phyloP scores from a whole-genome alignment of 2,329 filamentous ascomycete species.

The Aspergillus eucalypticola region DNA sequence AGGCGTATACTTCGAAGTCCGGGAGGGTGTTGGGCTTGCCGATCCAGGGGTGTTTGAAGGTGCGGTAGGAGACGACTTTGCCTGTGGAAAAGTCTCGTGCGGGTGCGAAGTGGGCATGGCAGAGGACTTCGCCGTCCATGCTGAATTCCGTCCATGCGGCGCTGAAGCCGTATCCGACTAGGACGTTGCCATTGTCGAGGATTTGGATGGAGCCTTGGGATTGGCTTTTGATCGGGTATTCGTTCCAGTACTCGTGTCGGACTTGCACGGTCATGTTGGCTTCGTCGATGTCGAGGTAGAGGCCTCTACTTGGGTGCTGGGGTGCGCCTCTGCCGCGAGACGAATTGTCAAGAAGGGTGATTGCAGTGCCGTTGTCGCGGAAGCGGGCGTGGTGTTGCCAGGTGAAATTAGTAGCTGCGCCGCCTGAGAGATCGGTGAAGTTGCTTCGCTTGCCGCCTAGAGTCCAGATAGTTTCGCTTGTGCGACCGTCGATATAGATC shows the following conservation, averaged over 20 bases:
- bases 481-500: slow-evolving; percentile 45
- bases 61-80: slow-evolving; percentile 53
- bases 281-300: slow-evolving; percentile 45
- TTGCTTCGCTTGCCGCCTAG: slow-evolving; percentile 51
- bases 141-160: slow-evolving; percentile 57
- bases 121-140: slow-evolving; percentile 46
- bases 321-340: slow-evolving; percentile 25
- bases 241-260: slow-evolving; percentile 42
- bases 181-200: slow-evolving; percentile 46
- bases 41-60: slow-evolving; percentile 56
- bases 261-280: slow-evolving; percentile 47
- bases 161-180: slow-evolving; percentile 53
- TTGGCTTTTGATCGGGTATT: slow-evolving; percentile 38
- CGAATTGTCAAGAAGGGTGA: slow-evolving; percentile 48
- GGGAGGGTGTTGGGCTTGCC: slow-evolving; percentile 48
- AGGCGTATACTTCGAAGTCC: slow-evolving; percentile 22
- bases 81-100: slow-evolving; percentile 31
- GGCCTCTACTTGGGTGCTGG: slow-evolving; percentile 43
- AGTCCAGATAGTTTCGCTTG: slow-evolving; percentile 53
- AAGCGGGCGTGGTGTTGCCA: slow-evolving; percentile 58
- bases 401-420: slow-evolving; percentile 49
- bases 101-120: slow-evolving; percentile 54
- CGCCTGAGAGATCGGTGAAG: slow-evolving; percentile 45
- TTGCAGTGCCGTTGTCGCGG: slow-evolving; percentile 27
- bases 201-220: slow-evolving; percentile 49